These are phyloP conservation scores for Neospermospora avenae DNA, from an alignment of 2,329 filamentous ascomycete species.

Conservation along the genomic window DNA sequence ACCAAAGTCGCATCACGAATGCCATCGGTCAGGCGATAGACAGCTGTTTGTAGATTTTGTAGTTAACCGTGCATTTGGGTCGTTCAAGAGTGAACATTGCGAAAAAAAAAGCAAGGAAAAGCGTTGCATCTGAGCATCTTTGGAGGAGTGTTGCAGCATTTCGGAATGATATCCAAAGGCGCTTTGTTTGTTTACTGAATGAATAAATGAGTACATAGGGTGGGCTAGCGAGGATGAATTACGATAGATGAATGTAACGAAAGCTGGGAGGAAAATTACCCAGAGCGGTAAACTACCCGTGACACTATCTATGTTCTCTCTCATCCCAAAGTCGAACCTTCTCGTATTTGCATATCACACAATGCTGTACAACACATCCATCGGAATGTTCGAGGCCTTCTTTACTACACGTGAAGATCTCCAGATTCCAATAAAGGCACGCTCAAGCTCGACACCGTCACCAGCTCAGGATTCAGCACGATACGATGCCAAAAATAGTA, in stretches of 20 bases:
- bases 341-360: neutral
- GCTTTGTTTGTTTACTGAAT: slow-evolving; percentile 4
- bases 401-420: slow-evolving; percentile 3
- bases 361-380: neutral
- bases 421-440: neutral
- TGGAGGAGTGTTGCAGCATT: slow-evolving; percentile 19
- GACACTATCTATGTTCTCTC: too few species aligned
- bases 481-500: slow-evolving; percentile 7
- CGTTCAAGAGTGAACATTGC: slow-evolving; percentile 1
- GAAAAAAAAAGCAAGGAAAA: neutral
- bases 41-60: neutral
- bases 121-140: slow-evolving; percentile 19
- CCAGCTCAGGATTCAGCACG: neutral
- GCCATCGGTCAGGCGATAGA: slow-evolving; percentile 34
- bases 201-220: neutral
- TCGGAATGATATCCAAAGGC: slow-evolving; percentile 25
- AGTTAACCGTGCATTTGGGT: slow-evolving; percentile 8
- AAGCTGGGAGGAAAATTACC: neutral
- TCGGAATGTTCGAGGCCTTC: neutral
- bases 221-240: neutral
- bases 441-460: neutral
- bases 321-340: neutral
- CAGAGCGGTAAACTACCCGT: neutral
- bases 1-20: slow-evolving; percentile 34
- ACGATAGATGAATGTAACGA: neutral